phyloP scores from a whole-genome alignment of 306 rosid genomes.

The Cucumis cinereus region DNA sequence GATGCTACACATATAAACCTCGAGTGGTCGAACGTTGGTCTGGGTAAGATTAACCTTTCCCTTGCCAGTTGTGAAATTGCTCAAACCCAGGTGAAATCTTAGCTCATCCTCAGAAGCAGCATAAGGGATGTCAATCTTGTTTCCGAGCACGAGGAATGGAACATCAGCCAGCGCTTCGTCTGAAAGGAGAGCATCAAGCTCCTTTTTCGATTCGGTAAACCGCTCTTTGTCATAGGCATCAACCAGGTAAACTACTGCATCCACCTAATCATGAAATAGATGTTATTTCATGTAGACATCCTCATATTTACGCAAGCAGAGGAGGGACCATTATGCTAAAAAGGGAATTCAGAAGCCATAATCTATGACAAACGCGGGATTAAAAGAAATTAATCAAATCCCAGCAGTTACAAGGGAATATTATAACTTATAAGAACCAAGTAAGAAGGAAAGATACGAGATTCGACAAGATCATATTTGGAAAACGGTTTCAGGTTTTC shows the following conservation, averaged over 20 bases:
- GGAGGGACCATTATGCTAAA: not conserved
- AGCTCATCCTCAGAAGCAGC: constrained; percentile 48
- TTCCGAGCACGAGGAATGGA: constrained; percentile 39
- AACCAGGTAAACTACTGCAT: constrained; percentile 42
- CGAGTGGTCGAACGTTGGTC: constrained; percentile 41
- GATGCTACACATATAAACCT: constrained; percentile 46
- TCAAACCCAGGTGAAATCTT: constrained; percentile 30
- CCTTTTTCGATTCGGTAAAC: constrained; percentile 36
- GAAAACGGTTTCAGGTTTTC: not conserved
- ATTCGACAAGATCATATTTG: not conserved
- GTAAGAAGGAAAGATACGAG: not conserved
- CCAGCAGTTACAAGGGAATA: not conserved
- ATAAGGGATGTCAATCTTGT: constrained; percentile 43
- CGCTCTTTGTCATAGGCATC: constrained; percentile 42
- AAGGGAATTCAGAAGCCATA: not conserved
- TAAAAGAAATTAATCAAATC: not conserved
- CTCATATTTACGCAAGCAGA: not conserved
- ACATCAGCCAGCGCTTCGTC: constrained; percentile 35
- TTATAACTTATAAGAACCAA: not conserved
- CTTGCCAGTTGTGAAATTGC: constrained; percentile 47
- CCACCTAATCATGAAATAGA: constrained; percentile 20
- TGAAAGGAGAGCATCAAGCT: constrained; percentile 38
- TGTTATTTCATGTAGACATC: not conserved
- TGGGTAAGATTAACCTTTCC: constrained; percentile 35
- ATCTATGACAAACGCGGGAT: not conserved